Percentiles rank a stretch among this genome's conserved stretches.
These are phyloP conservation scores for Colletotrichum sojae DNA, from an alignment of 2,329 filamentous ascomycete genomes.

Conservation along the genomic window DNA sequence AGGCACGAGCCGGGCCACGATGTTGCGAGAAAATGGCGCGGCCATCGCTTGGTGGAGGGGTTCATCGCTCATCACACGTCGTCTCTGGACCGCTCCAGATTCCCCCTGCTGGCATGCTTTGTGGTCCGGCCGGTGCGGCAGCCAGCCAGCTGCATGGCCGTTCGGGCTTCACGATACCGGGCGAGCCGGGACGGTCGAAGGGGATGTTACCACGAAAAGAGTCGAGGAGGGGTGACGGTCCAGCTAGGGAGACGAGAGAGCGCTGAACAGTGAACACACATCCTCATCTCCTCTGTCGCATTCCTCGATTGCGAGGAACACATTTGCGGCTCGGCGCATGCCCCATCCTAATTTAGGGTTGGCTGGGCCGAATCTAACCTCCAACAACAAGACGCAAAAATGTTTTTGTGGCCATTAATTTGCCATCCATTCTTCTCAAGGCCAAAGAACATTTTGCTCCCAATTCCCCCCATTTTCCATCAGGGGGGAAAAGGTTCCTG, in stretches of 20 bases:
- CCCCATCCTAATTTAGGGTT: not conserved
- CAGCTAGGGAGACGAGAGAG: no score
- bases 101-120: constrained; percentile 1
- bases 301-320: constrained; percentile 10
- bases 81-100: constrained; percentile 31
- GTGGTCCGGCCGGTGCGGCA: not conserved
- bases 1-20: constrained; percentile 9
- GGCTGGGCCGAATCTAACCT: not conserved
- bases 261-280: not conserved
- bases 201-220: not conserved
- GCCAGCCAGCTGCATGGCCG: not conserved
- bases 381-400: no score
- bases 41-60: not conserved
- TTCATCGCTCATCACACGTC: constrained; percentile 13
- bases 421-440: no score
- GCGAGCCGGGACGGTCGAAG: not conserved
- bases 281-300: constrained; percentile 30
- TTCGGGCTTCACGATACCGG: constrained; percentile 8
- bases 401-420: no score
- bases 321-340: constrained; percentile 26
- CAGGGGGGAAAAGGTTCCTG: no score
- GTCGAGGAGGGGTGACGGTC: no score
- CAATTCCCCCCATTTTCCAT: not conserved
- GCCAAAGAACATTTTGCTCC: no score
- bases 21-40: constrained; percentile 26